Conservation (phyloP, 148 eudicot species). For the Suaeda aralocaspica region DNA sequence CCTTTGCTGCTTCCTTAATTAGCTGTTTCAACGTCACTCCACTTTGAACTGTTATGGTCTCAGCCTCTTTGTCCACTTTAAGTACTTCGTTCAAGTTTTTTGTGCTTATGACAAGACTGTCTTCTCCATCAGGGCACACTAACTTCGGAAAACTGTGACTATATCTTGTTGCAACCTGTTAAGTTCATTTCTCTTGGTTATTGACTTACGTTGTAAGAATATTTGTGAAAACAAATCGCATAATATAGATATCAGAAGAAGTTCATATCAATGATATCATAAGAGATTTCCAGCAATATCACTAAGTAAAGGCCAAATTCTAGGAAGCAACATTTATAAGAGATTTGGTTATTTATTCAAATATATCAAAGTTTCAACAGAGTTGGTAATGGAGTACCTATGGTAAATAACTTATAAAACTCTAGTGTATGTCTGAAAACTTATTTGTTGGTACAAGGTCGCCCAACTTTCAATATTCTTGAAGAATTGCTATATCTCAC, state of each 20-base stretch:
- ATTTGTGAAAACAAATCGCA: too few species aligned
- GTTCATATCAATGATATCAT: too few species aligned
- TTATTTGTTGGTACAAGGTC: background rate
- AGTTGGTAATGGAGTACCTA: background rate
- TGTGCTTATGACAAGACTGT: slow-evolving; percentile 69
- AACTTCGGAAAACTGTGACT: slow-evolving; percentile 63
- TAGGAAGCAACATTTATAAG: background rate
- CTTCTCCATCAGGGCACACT: slow-evolving; percentile 53
- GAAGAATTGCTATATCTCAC: too few species aligned
- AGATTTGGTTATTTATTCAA: background rate
- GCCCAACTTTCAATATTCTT: background rate
- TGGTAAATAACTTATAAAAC: background rate
- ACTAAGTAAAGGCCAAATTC: too few species aligned
- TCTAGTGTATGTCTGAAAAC: background rate
- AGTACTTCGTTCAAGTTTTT: slow-evolving; percentile 36
- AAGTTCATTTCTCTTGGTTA: background rate
- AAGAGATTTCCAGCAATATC: too few species aligned
- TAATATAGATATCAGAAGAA: too few species aligned
- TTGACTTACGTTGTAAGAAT: too few species aligned
- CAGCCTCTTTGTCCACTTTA: slow-evolving; percentile 20
- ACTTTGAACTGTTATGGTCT: slow-evolving; percentile 45
- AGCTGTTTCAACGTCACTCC: slow-evolving; percentile 53
- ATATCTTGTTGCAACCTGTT: slow-evolving; percentile 41
- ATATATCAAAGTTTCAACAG: background rate
- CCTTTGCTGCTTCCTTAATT: slow-evolving; percentile 52